phyloP scores from a whole-genome alignment of 352 stramenopile genomes.

The Aphanomyces euteiches region DNA sequence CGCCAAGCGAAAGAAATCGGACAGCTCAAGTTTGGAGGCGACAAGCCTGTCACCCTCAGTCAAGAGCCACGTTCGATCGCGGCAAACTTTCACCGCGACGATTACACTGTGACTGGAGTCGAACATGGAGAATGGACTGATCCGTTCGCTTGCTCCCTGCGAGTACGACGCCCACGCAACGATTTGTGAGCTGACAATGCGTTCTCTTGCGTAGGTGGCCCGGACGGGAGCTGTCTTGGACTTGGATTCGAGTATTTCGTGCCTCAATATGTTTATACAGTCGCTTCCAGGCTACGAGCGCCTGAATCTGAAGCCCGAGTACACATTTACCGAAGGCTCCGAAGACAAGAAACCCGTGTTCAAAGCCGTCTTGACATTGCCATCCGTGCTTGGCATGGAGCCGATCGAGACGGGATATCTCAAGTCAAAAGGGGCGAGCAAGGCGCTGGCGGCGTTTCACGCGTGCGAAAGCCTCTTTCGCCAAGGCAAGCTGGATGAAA shows the following conservation, averaged over 20 bases:
- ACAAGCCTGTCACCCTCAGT: slow-evolving; percentile 59
- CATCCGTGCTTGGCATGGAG: slow-evolving; percentile 46
- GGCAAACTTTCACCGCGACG: neutral
- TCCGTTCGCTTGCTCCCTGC: slow-evolving; percentile 28
- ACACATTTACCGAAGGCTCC: slow-evolving; percentile 33
- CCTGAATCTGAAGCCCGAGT: slow-evolving; percentile 32
- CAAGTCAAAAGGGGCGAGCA: slow-evolving; percentile 54
- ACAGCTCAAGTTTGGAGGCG: slow-evolving; percentile 53
- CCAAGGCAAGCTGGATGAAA: slow-evolving; percentile 50
- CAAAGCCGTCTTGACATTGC: slow-evolving; percentile 48
- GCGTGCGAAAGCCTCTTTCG: slow-evolving; percentile 56
- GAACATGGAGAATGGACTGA: slow-evolving; percentile 16
- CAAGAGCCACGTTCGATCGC: slow-evolving; percentile 49
- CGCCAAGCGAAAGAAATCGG: slow-evolving; percentile 52
- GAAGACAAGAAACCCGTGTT: slow-evolving; percentile 48
- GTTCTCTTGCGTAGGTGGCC: slow-evolving; percentile 36
- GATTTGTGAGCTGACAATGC: neutral
- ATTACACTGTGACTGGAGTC: slow-evolving; percentile 15
- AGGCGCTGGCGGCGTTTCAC: slow-evolving; percentile 54
- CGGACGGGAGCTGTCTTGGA: slow-evolving; percentile 63
- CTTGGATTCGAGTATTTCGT: slow-evolving; percentile 65
- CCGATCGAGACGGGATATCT: slow-evolving; percentile 47
- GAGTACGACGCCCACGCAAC: slow-evolving; percentile 37
- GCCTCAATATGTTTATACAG: slow-evolving; percentile 79
- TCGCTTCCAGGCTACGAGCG: slow-evolving; percentile 57